A percentile compares a stretch with the other conserved stretches of the same genome.
Conservation (phyloP, 495 filamentous ascomycete species). For the Aspergillus panamensis region DNA sequence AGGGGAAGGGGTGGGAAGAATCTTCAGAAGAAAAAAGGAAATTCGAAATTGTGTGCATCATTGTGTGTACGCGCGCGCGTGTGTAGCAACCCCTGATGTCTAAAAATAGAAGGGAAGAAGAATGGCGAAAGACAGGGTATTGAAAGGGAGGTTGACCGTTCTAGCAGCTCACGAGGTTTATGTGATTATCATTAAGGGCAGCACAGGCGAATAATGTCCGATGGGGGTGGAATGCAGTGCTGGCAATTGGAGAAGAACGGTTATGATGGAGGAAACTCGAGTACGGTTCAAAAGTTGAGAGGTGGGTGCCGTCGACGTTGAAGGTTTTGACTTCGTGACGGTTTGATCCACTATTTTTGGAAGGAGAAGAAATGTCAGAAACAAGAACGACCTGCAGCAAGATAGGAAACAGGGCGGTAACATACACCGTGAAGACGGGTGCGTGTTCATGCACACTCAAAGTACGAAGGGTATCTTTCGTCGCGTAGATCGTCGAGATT, state of each 20-base stretch:
- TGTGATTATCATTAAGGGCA: constrained; percentile 49
- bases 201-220: constrained; percentile 86
- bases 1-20: too few species aligned
- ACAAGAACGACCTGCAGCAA: neutral
- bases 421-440: constrained; percentile 93
- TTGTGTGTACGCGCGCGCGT: too few species aligned
- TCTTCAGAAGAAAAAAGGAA: too few species aligned
- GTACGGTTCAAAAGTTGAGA: constrained; percentile 83
- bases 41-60: too few species aligned
- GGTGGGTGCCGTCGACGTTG: constrained; percentile 73
- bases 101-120: neutral
- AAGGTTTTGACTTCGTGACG: constrained; percentile 86
- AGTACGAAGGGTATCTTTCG: constrained; percentile 74
- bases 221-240: constrained; percentile 93
- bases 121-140: neutral
- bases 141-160: neutral
- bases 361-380: neutral
- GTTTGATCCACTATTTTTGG: constrained; percentile 66
- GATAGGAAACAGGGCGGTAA: constrained; percentile 20
- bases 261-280: constrained; percentile 79
- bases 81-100: too few species aligned
- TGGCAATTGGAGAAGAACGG: constrained; percentile 72
- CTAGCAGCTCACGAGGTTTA: constrained; percentile 47
- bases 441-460: constrained; percentile 95
- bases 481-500: constrained; percentile 68